Percentiles rank a stretch among this genome's conserved stretches.
Conservation (phyloP, 2,329 filamentous ascomycete species). For the Ophiocordyceps camponoti-rufipedis region DNA sequence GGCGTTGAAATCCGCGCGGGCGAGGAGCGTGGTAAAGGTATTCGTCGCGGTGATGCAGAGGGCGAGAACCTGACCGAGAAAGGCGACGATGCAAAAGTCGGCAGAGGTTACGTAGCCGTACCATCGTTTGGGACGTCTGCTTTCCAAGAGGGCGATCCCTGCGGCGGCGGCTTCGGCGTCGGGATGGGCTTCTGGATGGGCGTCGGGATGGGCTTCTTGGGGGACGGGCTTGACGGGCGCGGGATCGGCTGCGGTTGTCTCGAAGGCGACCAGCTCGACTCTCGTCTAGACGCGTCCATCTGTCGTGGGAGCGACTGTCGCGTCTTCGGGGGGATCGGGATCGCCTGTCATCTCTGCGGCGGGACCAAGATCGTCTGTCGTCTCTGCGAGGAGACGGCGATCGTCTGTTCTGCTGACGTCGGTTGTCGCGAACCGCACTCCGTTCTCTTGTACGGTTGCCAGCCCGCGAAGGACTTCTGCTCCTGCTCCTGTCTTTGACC, state of each 20-base stretch:
- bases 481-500: slow-evolving; percentile 6
- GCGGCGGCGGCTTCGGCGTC: slow-evolving; percentile 20
- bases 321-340: slow-evolving; percentile 20
- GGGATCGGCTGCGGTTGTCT: background rate
- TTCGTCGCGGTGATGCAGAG: slow-evolving; percentile 87
- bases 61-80: slow-evolving; percentile 67
- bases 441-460: slow-evolving; percentile 11
- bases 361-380: no score
- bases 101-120: slow-evolving; percentile 63
- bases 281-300: slow-evolving; percentile 11
- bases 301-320: slow-evolving; percentile 13
- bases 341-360: slow-evolving; percentile 12
- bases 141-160: slow-evolving; percentile 32
- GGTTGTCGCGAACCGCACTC: slow-evolving; percentile 11
- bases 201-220: no score
- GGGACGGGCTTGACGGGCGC: no score
- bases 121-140: slow-evolving; percentile 36
- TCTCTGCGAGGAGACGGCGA: no score
- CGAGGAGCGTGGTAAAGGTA: slow-evolving; percentile 69
- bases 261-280: slow-evolving; percentile 12
- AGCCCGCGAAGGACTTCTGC: slow-evolving; percentile 10
- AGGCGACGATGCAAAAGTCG: slow-evolving; percentile 75
- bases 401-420: slow-evolving; percentile 5
- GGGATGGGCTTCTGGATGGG: no score
- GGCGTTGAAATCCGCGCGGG: slow-evolving; percentile 49